A percentile compares a stretch with the other conserved stretches of the same genome.
These are phyloP conservation scores for Aegilops speltoides DNA, from an alignment of 176 grass and related monocot genomes.

Conservation along the genomic window DNA sequence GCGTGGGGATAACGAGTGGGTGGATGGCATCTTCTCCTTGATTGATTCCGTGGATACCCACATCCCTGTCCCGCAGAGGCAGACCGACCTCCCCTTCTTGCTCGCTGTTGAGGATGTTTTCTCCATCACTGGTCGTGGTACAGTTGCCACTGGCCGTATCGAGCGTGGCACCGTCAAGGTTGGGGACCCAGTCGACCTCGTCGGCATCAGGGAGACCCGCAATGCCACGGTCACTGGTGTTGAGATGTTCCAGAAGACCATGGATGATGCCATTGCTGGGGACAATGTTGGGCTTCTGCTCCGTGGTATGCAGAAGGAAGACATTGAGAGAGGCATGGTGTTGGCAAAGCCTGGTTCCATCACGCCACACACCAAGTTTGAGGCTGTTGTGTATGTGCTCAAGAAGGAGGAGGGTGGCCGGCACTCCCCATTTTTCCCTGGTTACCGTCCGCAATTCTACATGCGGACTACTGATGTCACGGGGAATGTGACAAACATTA, in stretches of 20 bases:
- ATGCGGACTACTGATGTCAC: slow-evolving; percentile 92
- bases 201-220: slow-evolving; percentile 77
- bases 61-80: slow-evolving; percentile 81
- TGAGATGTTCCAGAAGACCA: slow-evolving; percentile 95
- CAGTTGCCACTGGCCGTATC: slow-evolving; percentile 76
- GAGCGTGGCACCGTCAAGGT: slow-evolving; percentile 87
- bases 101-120: slow-evolving; percentile 91
- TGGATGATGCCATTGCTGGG: slow-evolving; percentile 86
- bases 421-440: slow-evolving; percentile 79
- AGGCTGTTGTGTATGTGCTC: slow-evolving; percentile 81
- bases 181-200: slow-evolving; percentile 68
- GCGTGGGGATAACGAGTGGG: slow-evolving; percentile 81
- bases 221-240: slow-evolving; percentile 77
- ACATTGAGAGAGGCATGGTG: slow-evolving; percentile 92
- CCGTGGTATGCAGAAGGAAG: slow-evolving; percentile 73
- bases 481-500: slow-evolving; percentile 65
- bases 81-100: slow-evolving; percentile 87
- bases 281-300: slow-evolving; percentile 84
- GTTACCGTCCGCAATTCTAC: slow-evolving; percentile 92
- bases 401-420: slow-evolving; percentile 95
- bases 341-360: slow-evolving; percentile 63
- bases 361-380: slow-evolving; percentile 91
- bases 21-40: slow-evolving; percentile 63
- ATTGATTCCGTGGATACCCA: slow-evolving; percentile 62
- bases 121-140: slow-evolving; percentile 93